Evolutionary conservation across 2,329 filamentous ascomycete species (phyloP).

Genomic region (Domatiomyces globalis): DNA sequence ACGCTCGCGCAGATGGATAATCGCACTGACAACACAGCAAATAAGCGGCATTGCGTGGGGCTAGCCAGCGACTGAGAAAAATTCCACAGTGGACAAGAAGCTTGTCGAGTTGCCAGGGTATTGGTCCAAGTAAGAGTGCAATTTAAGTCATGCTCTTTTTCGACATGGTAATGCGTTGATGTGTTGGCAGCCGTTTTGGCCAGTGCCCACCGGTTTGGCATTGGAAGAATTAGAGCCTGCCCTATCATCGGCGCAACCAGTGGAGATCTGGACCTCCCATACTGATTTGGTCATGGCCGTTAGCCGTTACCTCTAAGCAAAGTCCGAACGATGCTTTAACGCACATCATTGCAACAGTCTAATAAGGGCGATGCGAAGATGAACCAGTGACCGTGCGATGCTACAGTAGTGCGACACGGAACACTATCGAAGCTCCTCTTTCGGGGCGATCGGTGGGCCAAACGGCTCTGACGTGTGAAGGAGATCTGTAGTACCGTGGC

Average conservation of each 20-base stretch:
- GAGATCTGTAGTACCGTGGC: neutral
- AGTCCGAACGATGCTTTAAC: neutral
- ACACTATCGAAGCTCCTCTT: neutral
- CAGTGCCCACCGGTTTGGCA: conserved; percentile 14
- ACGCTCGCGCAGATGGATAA: neutral
- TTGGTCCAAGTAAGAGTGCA: conserved; percentile 12
- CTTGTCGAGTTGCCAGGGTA: conserved; percentile 10
- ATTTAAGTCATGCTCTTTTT: conserved; percentile 8
- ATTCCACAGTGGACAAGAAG: conserved; percentile 19
- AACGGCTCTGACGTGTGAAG: neutral
- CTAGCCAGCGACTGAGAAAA: conserved; percentile 5
- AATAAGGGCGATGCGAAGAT: neutral
- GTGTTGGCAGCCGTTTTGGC: conserved; percentile 18
- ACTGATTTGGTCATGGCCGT: conserved; percentile 2
- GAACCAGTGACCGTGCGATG: neutral
- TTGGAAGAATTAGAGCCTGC: conserved; percentile 8
- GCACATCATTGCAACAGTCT: neutral
- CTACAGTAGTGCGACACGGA: neutral
- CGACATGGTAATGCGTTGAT: conserved; percentile 17
- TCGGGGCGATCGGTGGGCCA: neutral
- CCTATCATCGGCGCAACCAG: neutral
- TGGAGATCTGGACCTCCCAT: conserved; percentile 10
- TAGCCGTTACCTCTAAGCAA: conserved; percentile 2
- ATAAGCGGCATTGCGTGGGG: conserved; percentile 16
- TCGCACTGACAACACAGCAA: conserved; percentile 17